Percentiles rank a stretch among this genome's conserved stretches.
phyloP scores from a whole-genome alignment of 768 basidiomycete genomes.

The Crepidotus variabilis region DNA sequence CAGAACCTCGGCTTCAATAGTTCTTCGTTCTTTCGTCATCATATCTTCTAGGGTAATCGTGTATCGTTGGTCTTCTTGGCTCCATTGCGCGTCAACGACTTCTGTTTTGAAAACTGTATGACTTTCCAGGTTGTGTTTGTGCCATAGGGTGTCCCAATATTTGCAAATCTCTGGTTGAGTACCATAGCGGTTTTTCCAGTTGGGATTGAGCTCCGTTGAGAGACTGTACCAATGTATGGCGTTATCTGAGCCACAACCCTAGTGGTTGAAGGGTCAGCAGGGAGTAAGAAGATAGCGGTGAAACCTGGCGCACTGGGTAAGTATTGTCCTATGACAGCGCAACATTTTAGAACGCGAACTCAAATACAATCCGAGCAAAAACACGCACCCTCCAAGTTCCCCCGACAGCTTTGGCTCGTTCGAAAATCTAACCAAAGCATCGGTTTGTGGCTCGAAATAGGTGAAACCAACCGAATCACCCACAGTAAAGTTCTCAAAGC shows the following conservation, averaged over 20 bases:
- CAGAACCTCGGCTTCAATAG: constrained; percentile 39
- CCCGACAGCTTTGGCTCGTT: constrained; percentile 42
- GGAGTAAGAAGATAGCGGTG: background rate
- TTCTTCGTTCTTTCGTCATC: constrained; percentile 29
- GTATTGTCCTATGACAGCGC: constrained; percentile 42
- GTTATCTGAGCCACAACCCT: constrained; percentile 58
- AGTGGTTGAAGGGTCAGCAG: background rate
- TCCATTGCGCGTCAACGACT: constrained; percentile 44
- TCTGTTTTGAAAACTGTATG: constrained; percentile 39
- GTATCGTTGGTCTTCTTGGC: constrained; percentile 37
- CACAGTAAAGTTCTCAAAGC: constrained; percentile 47
- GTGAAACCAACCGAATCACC: constrained; percentile 15
- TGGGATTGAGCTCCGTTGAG: constrained; percentile 49
- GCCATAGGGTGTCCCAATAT: constrained; percentile 47
- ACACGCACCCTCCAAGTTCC: constrained; percentile 54
- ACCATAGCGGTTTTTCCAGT: constrained; percentile 45
- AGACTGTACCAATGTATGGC: constrained; percentile 53
- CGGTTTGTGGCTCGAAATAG: background rate
- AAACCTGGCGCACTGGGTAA: constrained; percentile 37
- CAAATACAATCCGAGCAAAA: background rate
- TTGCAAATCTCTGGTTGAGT: constrained; percentile 45
- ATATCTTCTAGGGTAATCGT: constrained; percentile 33
- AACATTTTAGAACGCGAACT: constrained; percentile 1
- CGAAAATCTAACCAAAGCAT: constrained; percentile 38
- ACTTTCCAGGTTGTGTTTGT: constrained; percentile 36